A percentile compares a stretch with the other conserved stretches of the same genome.
Evolutionary conservation across 2,329 filamentous ascomycete species (phyloP).

Genomic region (Ceratocystis cubensis): DNA sequence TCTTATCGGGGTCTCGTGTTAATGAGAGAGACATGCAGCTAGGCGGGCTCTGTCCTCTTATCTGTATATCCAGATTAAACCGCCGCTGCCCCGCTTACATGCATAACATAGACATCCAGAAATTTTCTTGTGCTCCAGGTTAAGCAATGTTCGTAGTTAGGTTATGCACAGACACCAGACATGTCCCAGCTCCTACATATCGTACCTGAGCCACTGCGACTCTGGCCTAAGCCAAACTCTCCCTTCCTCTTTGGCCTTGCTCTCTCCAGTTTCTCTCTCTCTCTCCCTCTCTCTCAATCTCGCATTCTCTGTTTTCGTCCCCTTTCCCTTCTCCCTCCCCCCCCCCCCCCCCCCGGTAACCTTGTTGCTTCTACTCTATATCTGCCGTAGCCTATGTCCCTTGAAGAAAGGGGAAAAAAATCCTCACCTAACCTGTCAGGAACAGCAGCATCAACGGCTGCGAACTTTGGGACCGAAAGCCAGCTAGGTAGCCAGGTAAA

Average conservation of each 20-base stretch:
- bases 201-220: conserved; percentile 5
- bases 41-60: not conserved
- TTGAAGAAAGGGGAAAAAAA: not conserved
- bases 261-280: not conserved
- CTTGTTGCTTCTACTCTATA: not conserved
- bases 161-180: not conserved
- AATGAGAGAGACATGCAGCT: not conserved
- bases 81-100: not conserved
- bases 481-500: not conserved
- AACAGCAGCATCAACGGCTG: not conserved
- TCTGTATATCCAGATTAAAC: not conserved
- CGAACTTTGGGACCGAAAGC: not conserved
- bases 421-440: not conserved
- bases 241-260: not conserved
- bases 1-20: not conserved
- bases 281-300: too few relatives aligned
- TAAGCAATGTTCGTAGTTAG: not conserved
- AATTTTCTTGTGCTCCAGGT: not conserved
- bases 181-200: not conserved
- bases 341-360: not conserved
- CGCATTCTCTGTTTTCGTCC: not conserved
- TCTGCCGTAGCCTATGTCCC: not conserved
- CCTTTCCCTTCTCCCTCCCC: too few relatives aligned
- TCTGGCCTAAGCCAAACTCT: not conserved
- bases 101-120: not conserved